These are phyloP conservation scores for Gastrodia elata DNA, from an alignment of 106 monocot genomes.

Conservation along the genomic window DNA sequence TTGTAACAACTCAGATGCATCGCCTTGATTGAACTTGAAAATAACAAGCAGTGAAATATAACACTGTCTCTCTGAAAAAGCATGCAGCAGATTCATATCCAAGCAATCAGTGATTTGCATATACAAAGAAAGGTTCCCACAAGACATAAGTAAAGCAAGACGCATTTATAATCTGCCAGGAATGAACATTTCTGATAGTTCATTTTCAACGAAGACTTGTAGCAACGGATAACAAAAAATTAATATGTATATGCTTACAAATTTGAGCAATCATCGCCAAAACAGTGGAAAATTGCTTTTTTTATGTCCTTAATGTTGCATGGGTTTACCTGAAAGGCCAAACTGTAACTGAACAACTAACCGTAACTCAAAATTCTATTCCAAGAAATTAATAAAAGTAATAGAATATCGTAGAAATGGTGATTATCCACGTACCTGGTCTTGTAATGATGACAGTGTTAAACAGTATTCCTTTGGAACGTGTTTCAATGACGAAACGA, in stretches of 20 bases:
- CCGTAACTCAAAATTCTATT: background rate
- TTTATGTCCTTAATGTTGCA: constrained; percentile 56
- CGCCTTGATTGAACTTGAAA: background rate
- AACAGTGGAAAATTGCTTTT: constrained; percentile 48
- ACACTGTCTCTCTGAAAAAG: background rate
- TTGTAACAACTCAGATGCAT: too few relatives aligned
- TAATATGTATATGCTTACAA: constrained; percentile 39
- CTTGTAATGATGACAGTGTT: constrained; percentile 81
- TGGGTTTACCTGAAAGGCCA: constrained; percentile 60
- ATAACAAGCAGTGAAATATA: background rate
- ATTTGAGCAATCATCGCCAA: constrained; percentile 54
- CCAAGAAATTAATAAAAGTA: background rate
- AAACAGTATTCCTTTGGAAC: constrained; percentile 90
- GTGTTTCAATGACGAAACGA: constrained; percentile 80
- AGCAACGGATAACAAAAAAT: background rate
- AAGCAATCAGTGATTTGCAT: background rate
- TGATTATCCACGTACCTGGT: constrained; percentile 45
- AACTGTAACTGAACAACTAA: constrained; percentile 1
- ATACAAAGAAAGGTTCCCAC: background rate
- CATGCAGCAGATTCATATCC: background rate
- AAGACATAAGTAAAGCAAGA: background rate
- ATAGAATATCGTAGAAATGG: background rate
- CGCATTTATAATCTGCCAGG: background rate
- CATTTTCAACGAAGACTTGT: background rate
- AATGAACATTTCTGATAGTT: background rate